Base-by-base conservation (phyloP, 2,329 filamentous ascomycete genomes). In the Alternaria consortialis region DNA sequence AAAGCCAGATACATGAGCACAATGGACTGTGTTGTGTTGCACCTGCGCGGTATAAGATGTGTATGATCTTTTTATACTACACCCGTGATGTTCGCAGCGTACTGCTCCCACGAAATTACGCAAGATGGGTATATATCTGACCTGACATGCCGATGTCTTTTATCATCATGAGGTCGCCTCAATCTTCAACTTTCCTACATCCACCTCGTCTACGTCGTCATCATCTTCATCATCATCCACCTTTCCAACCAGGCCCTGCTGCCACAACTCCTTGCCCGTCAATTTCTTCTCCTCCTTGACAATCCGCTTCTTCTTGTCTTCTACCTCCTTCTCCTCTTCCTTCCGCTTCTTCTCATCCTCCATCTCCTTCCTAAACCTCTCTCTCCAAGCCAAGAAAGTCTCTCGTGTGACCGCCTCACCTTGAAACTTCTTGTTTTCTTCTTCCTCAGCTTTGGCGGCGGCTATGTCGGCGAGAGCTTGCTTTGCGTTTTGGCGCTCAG, bases 401-500 rank as follows among this genome's bases (percentile, higher is more conserved):
- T 97, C 93, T 23, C 88, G 85, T n/a, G 89, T 98, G 20, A 99
- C 95, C 32, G 88, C 85, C 36, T 92, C 92, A 59, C 95, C 95
- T 77, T 97, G 91, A 79, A 99, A 99, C 80, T 97, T 98, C 72
- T 90, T 88, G 78, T 99, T 99, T 83, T 99, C 95, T 78, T 95
- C 93, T 64, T 91, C 89, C 81, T 99, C 95, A 1, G 86, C 87
- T 84, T 87, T 85, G 7, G 85, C 86, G 2, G 84, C 79, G 63
- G 83, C 85, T 51, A 83, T 74, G 50, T 88, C 87, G 52, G 80
- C 81, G 52, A 81, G 70, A 1, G 83, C 85, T 68, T 87, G 81
- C 15, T 84, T 86, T 8, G 84, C 90, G 59, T 88, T 87, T 73
- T 89, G 87, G 46, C 95, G 89, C 64, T 93, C 88, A 15, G 85